Percentiles rank a stretch among this genome's conserved stretches.
phyloP scores from a whole-genome alignment of 768 basidiomycete genomes.

The Collybia mongolica region DNA sequence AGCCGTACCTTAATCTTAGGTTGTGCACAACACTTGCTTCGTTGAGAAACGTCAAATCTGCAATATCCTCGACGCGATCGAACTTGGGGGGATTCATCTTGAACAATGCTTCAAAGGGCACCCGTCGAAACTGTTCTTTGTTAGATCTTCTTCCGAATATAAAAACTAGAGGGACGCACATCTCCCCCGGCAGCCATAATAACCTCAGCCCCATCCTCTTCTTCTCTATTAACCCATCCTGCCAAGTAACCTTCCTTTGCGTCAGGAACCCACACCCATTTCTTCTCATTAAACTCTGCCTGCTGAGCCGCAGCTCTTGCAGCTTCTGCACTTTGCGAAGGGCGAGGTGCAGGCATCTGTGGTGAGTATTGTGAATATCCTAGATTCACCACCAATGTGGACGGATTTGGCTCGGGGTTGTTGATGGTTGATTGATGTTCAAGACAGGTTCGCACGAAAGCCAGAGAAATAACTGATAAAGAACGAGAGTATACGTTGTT shows the following conservation, averaged over 20 bases:
- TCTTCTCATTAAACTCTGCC: slow-evolving; percentile 96
- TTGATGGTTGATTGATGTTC: too few relatives aligned
- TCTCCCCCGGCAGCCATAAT: slow-evolving; percentile 85
- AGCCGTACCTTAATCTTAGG: slow-evolving; percentile 86
- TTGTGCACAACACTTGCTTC: slow-evolving; percentile 99
- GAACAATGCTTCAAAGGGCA: slow-evolving; percentile 79
- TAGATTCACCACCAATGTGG: too few relatives aligned
- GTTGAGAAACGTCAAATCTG: slow-evolving; percentile 95
- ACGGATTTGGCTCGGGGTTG: too few relatives aligned
- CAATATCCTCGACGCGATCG: slow-evolving; percentile 96
- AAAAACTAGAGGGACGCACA: slow-evolving; percentile 36
- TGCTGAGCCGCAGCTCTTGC: slow-evolving; percentile 86
- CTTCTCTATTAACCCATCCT: slow-evolving; percentile 90
- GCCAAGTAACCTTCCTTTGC: slow-evolving; percentile 90
- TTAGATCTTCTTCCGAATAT: not conserved
- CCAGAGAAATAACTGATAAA: too few relatives aligned
- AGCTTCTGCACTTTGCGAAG: slow-evolving; percentile 62
- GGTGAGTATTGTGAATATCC: too few relatives aligned
- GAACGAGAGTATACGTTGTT: too few relatives aligned
- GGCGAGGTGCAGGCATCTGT: slow-evolving; percentile 47
- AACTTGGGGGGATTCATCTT: slow-evolving; percentile 99
- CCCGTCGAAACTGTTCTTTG: slow-evolving; percentile 31
- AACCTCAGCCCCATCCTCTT: slow-evolving; percentile 80
- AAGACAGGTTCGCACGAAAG: too few relatives aligned
- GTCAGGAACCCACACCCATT: slow-evolving; percentile 98